Evolutionary conservation across 2,329 filamentous ascomycete species (phyloP), one percentile per base, ranked within the genome.

Genomic region (Diplocarpon mali): DNA sequence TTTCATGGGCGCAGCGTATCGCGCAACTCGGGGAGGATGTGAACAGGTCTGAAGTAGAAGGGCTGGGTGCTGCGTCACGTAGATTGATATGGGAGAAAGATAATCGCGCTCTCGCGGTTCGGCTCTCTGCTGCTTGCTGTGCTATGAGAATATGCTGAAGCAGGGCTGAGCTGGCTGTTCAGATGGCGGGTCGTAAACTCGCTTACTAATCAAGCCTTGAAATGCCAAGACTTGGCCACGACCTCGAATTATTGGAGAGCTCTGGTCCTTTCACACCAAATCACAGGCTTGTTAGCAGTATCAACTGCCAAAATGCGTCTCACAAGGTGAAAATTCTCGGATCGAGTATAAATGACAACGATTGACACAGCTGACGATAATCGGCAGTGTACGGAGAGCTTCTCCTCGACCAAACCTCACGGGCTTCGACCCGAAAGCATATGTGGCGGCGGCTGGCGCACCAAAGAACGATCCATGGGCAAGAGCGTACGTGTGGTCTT

Each of bases 371-470:
- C 51, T 59, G 44, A 57, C 36, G 37, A 40, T 44, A 27, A 15
- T 29, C 32, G 35, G 27, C 42, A 62, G 60, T 50, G 47, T 61
- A 45, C 51, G 61, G 52, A 65, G 66, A 55, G 55, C 57, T 14
- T 12, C 30, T 42, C 50, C 56, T 43, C 51, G 54, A 70, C 73
- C 77, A 62, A 88, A 86, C 74, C 78, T 93, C 67, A 95, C 90
- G 60, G 90, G 90, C 69, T 96, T 96, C 75, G 83, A 92, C 70
- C 75, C 87, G 60, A 78, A 78, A 64, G 83, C 85, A 67, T 81
- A 89, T 67, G 84, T 79, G 63, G 78, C 76, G 52, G 73, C 88
- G 37, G 71, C 85, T 57, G 77, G 78, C 53, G 73, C 68, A 55
- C 69, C 69, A 49, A 72, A 72, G 35, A 57, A 80, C 65, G 79